Base-by-base conservation (phyloP, 2,329 filamentous ascomycete species). In the Helotiales sp. region DNA sequence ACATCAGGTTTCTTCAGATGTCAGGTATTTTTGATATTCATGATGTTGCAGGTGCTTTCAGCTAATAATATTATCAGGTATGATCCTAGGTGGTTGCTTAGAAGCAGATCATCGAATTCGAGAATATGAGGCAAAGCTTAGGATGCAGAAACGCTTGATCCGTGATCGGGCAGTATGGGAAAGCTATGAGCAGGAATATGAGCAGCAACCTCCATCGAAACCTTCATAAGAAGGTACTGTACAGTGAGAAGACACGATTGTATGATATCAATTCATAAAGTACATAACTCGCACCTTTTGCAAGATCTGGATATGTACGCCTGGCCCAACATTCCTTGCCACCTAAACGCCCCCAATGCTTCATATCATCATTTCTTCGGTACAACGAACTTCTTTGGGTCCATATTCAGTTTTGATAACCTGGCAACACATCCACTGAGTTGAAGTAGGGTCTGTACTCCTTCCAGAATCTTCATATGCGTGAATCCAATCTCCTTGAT, bases 401-500 rank as follows among this genome's bases (percentile, higher is more conserved):
- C 90, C 93, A 99, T 98, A 74, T 97, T 97, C 73, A 98, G 87
- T 79, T 89, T 96, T 77, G 91, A 95, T 56, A 99, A 79, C 68
- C 93, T 87, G 15, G 91, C 92, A 22, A 99, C 82, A 71, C 93
- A 98, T 10, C 93, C 95, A 70, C 91, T 96, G 46, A 99, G 81
- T 75, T 99, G 95, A 58, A 99, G 81, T 62, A 97, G 82, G 7
- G 93, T 97, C 76, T 98, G 93, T 24, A 99, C 91, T 29, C 95
- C 95, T 72, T 99, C 95, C n/a, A 99, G 79, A 55, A 99, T 93
- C 73, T 96, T 93, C 95, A 99, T 99, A 72, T 99, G 95, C 2
- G 95, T 96, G 75, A 98, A 98, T 53, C 95, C 95, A 74, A 99
- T 99, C 76, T 97, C 95, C 77, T 92, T 93, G 77, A 98, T 96